These are phyloP conservation scores for Colletotrichum tabaci DNA, from an alignment of 2,329 filamentous ascomycete species.

Conservation along the genomic window DNA sequence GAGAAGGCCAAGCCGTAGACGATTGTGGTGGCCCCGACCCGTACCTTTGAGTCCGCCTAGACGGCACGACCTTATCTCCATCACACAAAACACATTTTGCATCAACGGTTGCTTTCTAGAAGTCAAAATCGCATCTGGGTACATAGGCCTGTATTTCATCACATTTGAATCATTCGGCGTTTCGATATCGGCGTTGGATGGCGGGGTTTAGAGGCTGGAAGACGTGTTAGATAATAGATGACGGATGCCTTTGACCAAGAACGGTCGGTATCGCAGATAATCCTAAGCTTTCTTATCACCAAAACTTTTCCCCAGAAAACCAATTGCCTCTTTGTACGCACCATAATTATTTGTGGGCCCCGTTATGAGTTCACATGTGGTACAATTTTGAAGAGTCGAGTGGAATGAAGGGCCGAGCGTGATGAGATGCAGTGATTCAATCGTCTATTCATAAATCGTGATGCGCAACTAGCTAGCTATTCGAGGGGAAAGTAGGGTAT, in stretches of 20 bases:
- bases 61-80: neutral
- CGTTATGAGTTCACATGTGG: neutral
- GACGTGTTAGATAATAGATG: constrained; percentile 11
- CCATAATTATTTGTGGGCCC: too few species aligned
- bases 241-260: neutral
- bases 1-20: constrained; percentile 54
- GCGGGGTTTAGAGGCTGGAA: neutral
- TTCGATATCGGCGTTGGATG: constrained; percentile 7
- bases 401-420: too few species aligned
- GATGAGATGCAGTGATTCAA: constrained; percentile 6
- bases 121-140: neutral
- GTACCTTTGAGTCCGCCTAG: constrained; percentile 36
- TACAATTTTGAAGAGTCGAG: neutral
- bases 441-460: constrained; percentile 36
- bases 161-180: constrained; percentile 26
- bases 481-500: constrained; percentile 12
- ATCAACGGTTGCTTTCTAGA: neutral
- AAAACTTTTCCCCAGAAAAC: neutral
- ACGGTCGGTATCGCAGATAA: constrained; percentile 20
- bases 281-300: constrained; percentile 5
- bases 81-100: neutral
- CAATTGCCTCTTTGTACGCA: neutral
- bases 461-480: constrained; percentile 18
- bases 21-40: constrained; percentile 27
- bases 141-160: neutral